Percentiles rank a stretch among this genome's conserved stretches.
These are phyloP conservation scores for Oryza officinalis DNA, from an alignment of 176 grass and related monocot genomes.

Conservation along the genomic window DNA sequence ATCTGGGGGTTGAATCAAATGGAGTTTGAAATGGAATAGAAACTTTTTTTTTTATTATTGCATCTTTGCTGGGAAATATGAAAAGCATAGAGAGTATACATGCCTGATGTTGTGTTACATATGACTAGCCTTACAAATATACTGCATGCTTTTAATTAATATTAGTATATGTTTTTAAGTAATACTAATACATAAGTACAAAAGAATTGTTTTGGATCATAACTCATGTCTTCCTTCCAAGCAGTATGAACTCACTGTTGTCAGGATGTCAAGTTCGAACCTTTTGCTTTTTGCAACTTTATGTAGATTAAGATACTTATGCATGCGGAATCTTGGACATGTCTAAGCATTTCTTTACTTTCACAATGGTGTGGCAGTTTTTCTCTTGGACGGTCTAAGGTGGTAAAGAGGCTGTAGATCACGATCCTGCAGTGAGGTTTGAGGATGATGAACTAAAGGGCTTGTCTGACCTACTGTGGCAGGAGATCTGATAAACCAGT, in stretches of 20 bases:
- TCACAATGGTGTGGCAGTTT: neutral
- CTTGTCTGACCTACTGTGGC: constrained; percentile 1
- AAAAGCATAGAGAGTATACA: neutral
- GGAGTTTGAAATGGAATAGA: neutral
- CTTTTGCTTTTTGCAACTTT: neutral
- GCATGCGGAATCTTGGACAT: neutral
- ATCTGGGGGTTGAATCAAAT: neutral
- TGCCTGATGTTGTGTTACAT: neutral
- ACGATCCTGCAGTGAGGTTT: constrained; percentile 20
- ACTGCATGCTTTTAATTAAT: too few species aligned
- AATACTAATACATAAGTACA: neutral
- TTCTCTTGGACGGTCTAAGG: neutral
- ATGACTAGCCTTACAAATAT: too few species aligned
- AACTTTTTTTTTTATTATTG: neutral
- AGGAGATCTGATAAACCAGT: neutral
- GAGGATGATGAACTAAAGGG: constrained; percentile 15
- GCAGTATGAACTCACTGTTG: neutral
- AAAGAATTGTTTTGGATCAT: neutral
- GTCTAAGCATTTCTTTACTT: neutral
- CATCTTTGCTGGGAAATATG: neutral
- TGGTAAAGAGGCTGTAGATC: neutral
- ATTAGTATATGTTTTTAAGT: too few species aligned
- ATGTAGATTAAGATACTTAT: neutral
- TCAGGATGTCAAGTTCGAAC: neutral
- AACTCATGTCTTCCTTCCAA: neutral